Conservation (phyloP, 768 basidiomycete genomes). For the Tricholoma terreum region DNA sequence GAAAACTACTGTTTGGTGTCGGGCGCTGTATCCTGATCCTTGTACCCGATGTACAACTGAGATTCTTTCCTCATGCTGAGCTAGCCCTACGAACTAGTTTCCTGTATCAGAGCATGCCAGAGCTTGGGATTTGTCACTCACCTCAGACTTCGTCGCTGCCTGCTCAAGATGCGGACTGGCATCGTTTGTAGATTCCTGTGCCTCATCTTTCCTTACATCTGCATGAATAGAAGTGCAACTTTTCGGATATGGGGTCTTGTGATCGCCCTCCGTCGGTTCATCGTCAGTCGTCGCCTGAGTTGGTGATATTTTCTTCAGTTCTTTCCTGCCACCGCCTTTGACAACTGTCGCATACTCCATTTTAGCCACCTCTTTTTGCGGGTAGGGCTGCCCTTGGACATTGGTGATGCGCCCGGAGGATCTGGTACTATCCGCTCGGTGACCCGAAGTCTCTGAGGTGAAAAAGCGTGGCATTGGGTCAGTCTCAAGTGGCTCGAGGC, state of each 20-base stretch:
- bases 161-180: neutral
- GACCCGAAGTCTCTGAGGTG: neutral
- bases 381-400: neutral
- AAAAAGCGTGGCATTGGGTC: neutral
- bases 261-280: neutral
- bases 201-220: neutral
- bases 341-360: neutral
- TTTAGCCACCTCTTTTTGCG: neutral
- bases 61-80: neutral
- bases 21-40: neutral
- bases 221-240: neutral
- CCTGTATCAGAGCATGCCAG: neutral
- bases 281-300: neutral
- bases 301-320: neutral
- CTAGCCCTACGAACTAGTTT: neutral
- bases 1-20: neutral
- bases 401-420: neutral
- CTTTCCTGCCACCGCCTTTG: neutral
- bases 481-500: neutral
- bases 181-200: neutral
- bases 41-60: neutral
- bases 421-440: neutral
- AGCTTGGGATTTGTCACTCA: neutral
- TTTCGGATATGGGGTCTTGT: neutral
- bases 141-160: neutral